A percentile compares a stretch with the other conserved stretches of the same genome.
Evolutionary conservation across 129 eudicot species (phyloP).

Genomic region (Lactuca sativa): DNA sequence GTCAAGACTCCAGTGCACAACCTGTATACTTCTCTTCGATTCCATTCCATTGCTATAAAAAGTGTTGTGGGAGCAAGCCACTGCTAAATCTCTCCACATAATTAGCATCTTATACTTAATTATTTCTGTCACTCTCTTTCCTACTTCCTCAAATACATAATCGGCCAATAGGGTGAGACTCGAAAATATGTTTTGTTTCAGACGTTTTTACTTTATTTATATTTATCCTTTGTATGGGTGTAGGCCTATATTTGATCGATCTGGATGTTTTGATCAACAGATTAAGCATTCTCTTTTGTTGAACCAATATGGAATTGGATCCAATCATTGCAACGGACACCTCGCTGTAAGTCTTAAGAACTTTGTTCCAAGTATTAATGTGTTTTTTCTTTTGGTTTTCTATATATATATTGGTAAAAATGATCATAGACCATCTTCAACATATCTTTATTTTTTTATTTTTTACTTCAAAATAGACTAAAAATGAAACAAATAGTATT

Average conservation of each 20-base stretch:
- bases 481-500: too few species aligned
- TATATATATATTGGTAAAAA: background rate
- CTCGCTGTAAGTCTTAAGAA: conserved; percentile 22
- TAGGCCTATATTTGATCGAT: background rate
- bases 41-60: conserved; percentile 19
- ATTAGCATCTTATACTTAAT: background rate
- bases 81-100: background rate
- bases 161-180: background rate
- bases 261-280: conserved; percentile 2
- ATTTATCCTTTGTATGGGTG: background rate
- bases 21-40: background rate
- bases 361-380: background rate
- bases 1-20: too few species aligned
- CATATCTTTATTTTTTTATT: too few species aligned
- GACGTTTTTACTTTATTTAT: background rate
- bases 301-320: conserved; percentile 25
- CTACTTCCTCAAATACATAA: background rate
- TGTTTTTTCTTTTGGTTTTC: background rate
- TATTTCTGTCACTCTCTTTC: background rate
- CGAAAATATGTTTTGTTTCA: background rate
- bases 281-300: conserved; percentile 4
- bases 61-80: conserved; percentile 1
- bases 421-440: background rate
- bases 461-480: too few species aligned
- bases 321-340: conserved; percentile 20